phyloP scores from a whole-genome alignment of 2,329 filamentous ascomycete species.

The Calonectria henricotiae region DNA sequence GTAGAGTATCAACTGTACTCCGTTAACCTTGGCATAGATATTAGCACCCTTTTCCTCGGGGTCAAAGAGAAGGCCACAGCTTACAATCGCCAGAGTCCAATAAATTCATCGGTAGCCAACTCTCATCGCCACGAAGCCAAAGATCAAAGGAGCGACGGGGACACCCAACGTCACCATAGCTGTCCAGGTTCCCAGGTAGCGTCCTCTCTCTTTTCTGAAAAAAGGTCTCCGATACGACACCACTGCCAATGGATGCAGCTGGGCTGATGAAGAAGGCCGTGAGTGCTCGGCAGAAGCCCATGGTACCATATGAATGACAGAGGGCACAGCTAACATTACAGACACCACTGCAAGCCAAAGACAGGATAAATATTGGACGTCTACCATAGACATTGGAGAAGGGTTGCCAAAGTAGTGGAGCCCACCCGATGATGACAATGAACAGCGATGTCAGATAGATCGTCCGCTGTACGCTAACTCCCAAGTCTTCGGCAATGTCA shows the following conservation, averaged over 20 bases:
- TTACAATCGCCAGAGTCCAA: constrained; percentile 70
- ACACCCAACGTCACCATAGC: constrained; percentile 47
- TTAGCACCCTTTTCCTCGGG: neutral
- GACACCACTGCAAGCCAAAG: constrained; percentile 62
- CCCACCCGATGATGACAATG: constrained; percentile 44
- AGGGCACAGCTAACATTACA: constrained; percentile 70
- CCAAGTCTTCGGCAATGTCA: constrained; percentile 68
- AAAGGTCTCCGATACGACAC: constrained; percentile 45
- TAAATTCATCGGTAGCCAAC: constrained; percentile 74
- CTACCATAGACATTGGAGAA: constrained; percentile 70
- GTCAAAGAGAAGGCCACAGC: neutral
- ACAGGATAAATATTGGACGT: constrained; percentile 69
- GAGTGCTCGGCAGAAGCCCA: constrained; percentile 67
- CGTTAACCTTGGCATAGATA: constrained; percentile 38
- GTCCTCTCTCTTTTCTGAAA: constrained; percentile 38
- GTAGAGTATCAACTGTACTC: constrained; percentile 41
- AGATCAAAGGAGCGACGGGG: constrained; percentile 56
- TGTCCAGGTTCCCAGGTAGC: constrained; percentile 46
- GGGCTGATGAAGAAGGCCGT: constrained; percentile 71
- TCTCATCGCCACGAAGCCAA: constrained; percentile 66
- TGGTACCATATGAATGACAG: constrained; percentile 64
- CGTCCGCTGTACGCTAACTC: constrained; percentile 64
- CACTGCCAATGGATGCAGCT: constrained; percentile 55
- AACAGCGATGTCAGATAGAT: constrained; percentile 66
- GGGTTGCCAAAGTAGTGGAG: constrained; percentile 70